These are phyloP conservation scores for Lepidium campestre DNA, from an alignment of 441 rosid genomes.

Conservation along the genomic window DNA sequence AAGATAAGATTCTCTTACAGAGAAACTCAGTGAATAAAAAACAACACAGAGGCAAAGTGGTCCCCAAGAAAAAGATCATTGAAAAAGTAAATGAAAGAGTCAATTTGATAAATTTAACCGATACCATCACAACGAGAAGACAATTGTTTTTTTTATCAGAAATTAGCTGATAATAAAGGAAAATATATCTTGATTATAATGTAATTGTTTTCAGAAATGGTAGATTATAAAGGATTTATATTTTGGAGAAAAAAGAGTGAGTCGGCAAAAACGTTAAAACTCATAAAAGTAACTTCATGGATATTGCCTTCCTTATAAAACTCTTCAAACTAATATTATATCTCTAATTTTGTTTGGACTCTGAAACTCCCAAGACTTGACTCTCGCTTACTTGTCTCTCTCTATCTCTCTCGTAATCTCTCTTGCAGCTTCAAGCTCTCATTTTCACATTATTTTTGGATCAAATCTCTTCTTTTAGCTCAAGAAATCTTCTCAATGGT, in stretches of 20 bases:
- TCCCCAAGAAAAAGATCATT: neutral
- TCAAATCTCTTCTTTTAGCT: neutral
- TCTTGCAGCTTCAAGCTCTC: neutral
- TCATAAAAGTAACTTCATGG: neutral
- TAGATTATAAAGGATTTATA: neutral
- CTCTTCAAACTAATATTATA: neutral
- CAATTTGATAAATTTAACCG: too few species aligned
- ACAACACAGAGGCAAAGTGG: neutral
- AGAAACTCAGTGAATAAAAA: neutral
- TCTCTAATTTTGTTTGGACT: neutral
- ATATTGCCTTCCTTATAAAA: neutral
- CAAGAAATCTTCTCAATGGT: neutral
- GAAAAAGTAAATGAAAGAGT: too few species aligned
- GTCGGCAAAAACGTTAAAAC: neutral
- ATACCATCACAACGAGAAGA: too few species aligned
- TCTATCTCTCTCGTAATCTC: neutral
- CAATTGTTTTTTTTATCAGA: too few species aligned
- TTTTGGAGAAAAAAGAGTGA: neutral
- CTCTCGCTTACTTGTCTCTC: slow-evolving; percentile 13
- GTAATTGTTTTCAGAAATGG: neutral
- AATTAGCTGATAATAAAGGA: too few species aligned
- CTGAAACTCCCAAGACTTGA: slow-evolving; percentile 4
- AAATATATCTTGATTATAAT: too few species aligned
- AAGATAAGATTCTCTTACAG: neutral
- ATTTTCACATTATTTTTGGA: neutral